Evolutionary conservation across 2,329 filamentous ascomycete genomes (phyloP).

Genomic region (Phoma sp.): DNA sequence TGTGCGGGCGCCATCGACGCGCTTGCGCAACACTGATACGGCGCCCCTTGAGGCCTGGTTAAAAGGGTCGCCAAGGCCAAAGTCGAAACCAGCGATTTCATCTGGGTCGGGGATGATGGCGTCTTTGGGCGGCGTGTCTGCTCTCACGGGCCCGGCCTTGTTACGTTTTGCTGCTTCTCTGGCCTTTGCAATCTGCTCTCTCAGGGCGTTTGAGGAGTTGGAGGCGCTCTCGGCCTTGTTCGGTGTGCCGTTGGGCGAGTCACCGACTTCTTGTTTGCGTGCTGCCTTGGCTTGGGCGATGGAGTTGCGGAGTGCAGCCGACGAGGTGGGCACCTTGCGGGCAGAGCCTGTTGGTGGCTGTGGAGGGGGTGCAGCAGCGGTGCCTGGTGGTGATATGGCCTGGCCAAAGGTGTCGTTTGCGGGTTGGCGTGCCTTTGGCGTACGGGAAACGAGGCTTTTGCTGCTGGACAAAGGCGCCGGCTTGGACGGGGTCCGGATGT

Average conservation of each 20-base stretch:
- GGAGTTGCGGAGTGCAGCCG: slow-evolving; percentile 81
- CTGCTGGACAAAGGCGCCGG: slow-evolving; percentile 41
- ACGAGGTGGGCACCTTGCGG: slow-evolving; percentile 69
- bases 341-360: slow-evolving; percentile 40
- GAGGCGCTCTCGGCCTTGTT: slow-evolving; percentile 70
- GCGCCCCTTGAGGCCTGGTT: slow-evolving; percentile 68
- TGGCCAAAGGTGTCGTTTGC: slow-evolving; percentile 46
- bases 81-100: slow-evolving; percentile 58
- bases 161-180: slow-evolving; percentile 70
- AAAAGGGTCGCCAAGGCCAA: slow-evolving; percentile 73
- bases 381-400: slow-evolving; percentile 37
- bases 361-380: slow-evolving; percentile 19
- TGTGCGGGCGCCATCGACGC: slow-evolving; percentile 73
- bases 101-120: slow-evolving; percentile 41
- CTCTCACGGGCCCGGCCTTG: slow-evolving; percentile 31
- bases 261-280: slow-evolving; percentile 49
- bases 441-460: slow-evolving; percentile 47
- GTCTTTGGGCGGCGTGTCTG: slow-evolving; percentile 38
- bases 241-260: slow-evolving; percentile 20
- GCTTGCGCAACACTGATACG: slow-evolving; percentile 73
- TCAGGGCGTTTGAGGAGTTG: slow-evolving; percentile 80
- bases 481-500: slow-evolving; percentile 36
- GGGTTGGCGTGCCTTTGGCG: slow-evolving; percentile 40
- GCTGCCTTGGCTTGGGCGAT: slow-evolving; percentile 93
- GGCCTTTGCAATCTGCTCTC: slow-evolving; percentile 92